These are phyloP conservation scores for Oidiodendron maius DNA, from an alignment of 495 filamentous ascomycete species.

Conservation along the genomic window DNA sequence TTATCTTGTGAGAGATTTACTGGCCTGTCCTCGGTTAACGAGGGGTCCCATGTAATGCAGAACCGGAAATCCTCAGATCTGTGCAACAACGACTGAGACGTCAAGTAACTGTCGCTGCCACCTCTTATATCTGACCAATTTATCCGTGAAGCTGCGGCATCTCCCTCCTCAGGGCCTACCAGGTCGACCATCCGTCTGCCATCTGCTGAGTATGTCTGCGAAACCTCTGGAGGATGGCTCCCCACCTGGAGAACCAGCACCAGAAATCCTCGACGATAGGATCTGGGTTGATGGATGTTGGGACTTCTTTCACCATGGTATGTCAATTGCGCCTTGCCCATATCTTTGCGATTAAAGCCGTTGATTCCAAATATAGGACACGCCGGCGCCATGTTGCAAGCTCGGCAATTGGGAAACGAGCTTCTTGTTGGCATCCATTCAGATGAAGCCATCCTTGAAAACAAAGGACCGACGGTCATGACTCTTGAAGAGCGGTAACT, in stretches of 20 bases:
- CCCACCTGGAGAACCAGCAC: constrained; percentile 19
- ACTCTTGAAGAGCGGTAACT: constrained; percentile 74
- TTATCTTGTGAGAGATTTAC: no score
- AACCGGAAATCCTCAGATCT: no score
- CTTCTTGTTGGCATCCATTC: constrained; percentile 90
- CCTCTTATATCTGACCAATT: no score
- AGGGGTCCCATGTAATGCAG: no score
- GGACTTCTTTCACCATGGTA: constrained; percentile 97
- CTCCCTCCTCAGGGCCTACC: no score
- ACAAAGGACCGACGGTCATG: constrained; percentile 99
- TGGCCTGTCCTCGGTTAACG: no score
- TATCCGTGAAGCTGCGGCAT: no score
- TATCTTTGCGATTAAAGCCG: neutral
- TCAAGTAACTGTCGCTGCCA: no score
- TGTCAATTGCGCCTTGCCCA: constrained; percentile 10
- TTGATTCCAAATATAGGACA: constrained; percentile 54
- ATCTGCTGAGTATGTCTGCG: constrained; percentile 2
- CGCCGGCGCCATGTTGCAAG: constrained; percentile 94
- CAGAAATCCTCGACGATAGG: constrained; percentile 55
- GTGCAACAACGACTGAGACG: no score
- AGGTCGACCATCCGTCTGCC: neutral
- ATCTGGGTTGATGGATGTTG: constrained; percentile 99
- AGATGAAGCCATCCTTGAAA: constrained; percentile 87
- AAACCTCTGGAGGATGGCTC: constrained; percentile 1
- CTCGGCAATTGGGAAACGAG: constrained; percentile 75